phyloP scores from a whole-genome alignment of 371 early-diverging fungal species.

The Nematocida ironsii region DNA sequence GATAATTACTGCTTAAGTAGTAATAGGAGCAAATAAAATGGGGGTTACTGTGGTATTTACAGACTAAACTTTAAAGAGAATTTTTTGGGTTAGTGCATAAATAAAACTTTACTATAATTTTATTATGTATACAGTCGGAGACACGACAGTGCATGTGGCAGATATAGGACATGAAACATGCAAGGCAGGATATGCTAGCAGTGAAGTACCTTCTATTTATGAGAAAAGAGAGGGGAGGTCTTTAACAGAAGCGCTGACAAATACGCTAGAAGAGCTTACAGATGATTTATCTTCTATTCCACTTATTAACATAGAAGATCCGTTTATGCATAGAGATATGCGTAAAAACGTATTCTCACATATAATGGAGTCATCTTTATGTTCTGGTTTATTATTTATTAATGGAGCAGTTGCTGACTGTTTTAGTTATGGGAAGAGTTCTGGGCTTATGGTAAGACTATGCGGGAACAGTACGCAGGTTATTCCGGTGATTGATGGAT shows the following conservation, averaged over 20 bases:
- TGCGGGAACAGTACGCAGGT: conserved; percentile 58
- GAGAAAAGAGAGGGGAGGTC: conserved; percentile 23
- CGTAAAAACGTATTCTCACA: conserved; percentile 45
- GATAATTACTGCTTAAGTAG: too few species aligned
- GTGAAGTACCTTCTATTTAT: conserved; percentile 37
- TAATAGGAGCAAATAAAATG: too few species aligned
- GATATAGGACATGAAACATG: conserved; percentile 60
- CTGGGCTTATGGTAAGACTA: conserved; percentile 54
- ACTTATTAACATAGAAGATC: conserved; percentile 58
- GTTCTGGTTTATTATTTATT: conserved; percentile 55
- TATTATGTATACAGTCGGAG: conserved; percentile 56
- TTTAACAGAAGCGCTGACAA: conserved; percentile 26
- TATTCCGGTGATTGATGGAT: conserved; percentile 60
- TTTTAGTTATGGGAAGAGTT: conserved; percentile 61
- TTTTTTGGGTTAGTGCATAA: background rate
- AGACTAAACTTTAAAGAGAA: too few species aligned
- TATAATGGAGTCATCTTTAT: conserved; percentile 57
- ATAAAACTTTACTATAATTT: conserved; percentile 22
- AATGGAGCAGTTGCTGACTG: conserved; percentile 61
- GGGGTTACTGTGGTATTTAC: too few species aligned
- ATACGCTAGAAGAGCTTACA: conserved; percentile 33
- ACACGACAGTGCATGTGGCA: conserved; percentile 43
- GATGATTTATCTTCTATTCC: conserved; percentile 38
- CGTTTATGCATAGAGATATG: conserved; percentile 29
- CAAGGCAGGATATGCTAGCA: conserved; percentile 58